A percentile compares a stretch with the other conserved stretches of the same genome.
These are phyloP conservation scores for Hymenoscyphus scutula DNA, from an alignment of 2,329 filamentous ascomycete genomes.

Conservation along the genomic window DNA sequence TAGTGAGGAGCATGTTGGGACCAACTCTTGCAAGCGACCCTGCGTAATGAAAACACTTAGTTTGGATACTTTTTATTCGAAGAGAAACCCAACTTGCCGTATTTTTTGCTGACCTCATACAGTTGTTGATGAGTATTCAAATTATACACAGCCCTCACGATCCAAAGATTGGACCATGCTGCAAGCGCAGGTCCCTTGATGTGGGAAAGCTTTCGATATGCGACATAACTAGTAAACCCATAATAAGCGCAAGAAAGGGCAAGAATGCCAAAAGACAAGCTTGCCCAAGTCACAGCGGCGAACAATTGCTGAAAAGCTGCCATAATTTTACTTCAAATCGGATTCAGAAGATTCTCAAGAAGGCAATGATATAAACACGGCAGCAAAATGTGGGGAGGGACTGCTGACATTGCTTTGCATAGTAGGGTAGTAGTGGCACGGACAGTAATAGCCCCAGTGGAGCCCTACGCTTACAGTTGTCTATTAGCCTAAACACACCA, in stretches of 20 bases:
- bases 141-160: background rate
- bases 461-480: background rate
- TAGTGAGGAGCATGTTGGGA: conserved; percentile 29
- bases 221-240: background rate
- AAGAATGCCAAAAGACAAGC: background rate
- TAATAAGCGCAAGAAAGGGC: background rate
- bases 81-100: conserved; percentile 19
- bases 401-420: background rate
- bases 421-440: background rate
- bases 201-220: background rate
- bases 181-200: background rate
- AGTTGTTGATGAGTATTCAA: conserved; percentile 21
- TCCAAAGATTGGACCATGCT: background rate
- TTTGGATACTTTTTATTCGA: background rate
- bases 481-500: background rate
- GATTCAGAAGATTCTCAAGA: too few species aligned
- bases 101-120: conserved; percentile 19
- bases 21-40: conserved; percentile 23
- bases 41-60: background rate
- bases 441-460: background rate
- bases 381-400: too few species aligned
- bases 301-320: background rate
- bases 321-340: background rate
- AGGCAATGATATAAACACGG: too few species aligned
- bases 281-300: background rate